Conservation (phyloP, 2,329 filamentous ascomycete species). For the Fusarium sp. region DNA sequence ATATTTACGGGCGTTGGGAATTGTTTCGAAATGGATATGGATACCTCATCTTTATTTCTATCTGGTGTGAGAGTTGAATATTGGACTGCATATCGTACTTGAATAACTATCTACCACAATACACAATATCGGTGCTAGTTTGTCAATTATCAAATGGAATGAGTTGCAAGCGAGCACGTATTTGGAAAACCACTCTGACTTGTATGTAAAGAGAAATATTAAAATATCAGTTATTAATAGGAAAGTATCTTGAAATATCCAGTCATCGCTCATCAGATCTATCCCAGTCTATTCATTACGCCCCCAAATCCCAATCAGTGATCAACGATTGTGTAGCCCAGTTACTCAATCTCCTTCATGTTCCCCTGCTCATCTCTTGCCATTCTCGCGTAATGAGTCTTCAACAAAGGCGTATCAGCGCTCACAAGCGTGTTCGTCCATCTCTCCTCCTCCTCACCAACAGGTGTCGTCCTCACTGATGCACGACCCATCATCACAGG, state of each 20-base stretch:
- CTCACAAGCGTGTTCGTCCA: conserved; percentile 55
- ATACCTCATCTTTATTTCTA: conserved; percentile 15
- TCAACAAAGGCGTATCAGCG: conserved; percentile 50
- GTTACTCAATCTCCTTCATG: conserved; percentile 20
- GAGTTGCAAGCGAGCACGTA: background rate
- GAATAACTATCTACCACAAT: too few species aligned
- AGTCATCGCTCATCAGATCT: background rate
- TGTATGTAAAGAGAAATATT: background rate
- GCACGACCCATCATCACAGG: conserved; percentile 55
- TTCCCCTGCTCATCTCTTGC: conserved; percentile 45
- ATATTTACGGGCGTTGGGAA: conserved; percentile 20
- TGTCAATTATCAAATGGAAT: background rate
- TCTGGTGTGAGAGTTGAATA: background rate
- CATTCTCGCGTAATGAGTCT: conserved; percentile 54
- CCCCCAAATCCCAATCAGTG: background rate
- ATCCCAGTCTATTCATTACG: background rate
- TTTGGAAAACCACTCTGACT: background rate
- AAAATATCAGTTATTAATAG: background rate
- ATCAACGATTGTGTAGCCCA: background rate
- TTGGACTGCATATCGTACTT: background rate
- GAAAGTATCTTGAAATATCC: background rate
- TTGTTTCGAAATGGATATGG: background rate
- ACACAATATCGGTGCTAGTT: background rate
- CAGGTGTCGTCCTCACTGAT: conserved; percentile 42
- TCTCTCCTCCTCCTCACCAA: conserved; percentile 36